A percentile compares a stretch with the other conserved stretches of the same genome.
These are phyloP conservation scores for Bruguiera hainesii DNA, from an alignment of 441 rosid genomes.

Conservation along the genomic window DNA sequence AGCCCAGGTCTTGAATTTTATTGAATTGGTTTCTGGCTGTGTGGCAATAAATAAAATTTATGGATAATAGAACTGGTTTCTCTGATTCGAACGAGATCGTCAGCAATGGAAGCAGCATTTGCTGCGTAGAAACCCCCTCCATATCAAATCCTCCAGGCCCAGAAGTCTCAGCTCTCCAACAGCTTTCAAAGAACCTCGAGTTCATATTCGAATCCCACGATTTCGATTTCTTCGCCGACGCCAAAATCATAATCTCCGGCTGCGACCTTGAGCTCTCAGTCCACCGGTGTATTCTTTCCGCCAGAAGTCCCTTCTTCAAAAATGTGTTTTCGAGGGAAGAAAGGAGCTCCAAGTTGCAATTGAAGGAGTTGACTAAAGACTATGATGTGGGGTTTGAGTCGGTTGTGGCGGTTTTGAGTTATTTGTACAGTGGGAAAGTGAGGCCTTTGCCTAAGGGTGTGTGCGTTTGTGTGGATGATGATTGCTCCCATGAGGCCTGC, in stretches of 20 bases:
- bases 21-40: too few species aligned
- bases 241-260: slow-evolving; percentile 30
- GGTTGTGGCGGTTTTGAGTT: slow-evolving; percentile 51
- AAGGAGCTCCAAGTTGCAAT: slow-evolving; percentile 34
- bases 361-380: slow-evolving; percentile 57
- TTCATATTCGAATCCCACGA: slow-evolving; percentile 44
- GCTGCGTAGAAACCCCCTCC: slow-evolving; percentile 38
- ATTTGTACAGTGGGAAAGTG: slow-evolving; percentile 68
- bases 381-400: slow-evolving; percentile 55
- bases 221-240: slow-evolving; percentile 57
- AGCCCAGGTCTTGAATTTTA: too few species aligned
- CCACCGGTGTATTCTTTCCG: slow-evolving; percentile 80
- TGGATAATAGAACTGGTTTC: slow-evolving; percentile 51
- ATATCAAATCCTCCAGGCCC: slow-evolving; percentile 27
- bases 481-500: slow-evolving; percentile 66
- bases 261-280: slow-evolving; percentile 39
- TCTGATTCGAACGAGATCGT: slow-evolving; percentile 59
- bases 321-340: slow-evolving; percentile 33
- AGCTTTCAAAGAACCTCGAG: slow-evolving; percentile 52
- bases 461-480: slow-evolving; percentile 63
- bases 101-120: slow-evolving; percentile 60
- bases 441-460: slow-evolving; percentile 43
- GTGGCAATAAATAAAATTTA: slow-evolving; percentile 12
- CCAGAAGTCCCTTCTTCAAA: slow-evolving; percentile 58
- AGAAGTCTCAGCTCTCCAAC: slow-evolving; percentile 42